Percentiles rank a stretch among this genome's conserved stretches.
These are phyloP conservation scores for Paramecium tetraurelia DNA, from an alignment of 73 alveolate genomes.

Conservation along the genomic window DNA sequence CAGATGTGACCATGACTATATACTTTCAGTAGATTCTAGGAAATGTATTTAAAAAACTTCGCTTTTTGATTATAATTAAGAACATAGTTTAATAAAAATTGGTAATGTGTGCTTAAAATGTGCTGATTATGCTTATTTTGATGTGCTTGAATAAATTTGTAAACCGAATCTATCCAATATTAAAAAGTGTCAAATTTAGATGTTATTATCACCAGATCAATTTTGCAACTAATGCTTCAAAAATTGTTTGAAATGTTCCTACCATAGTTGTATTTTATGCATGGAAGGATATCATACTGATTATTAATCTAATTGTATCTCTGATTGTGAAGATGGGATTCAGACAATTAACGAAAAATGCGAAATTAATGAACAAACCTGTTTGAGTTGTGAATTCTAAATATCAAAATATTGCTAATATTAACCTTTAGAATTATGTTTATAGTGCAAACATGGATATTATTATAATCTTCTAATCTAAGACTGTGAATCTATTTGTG, in stretches of 20 bases:
- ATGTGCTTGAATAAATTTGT: background rate
- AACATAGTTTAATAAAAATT: background rate
- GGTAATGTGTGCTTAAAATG: background rate
- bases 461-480: background rate
- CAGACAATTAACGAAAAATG: background rate
- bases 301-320: background rate
- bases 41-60: background rate
- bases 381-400: constrained; percentile 42
- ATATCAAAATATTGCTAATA: background rate
- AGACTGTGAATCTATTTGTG: background rate
- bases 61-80: background rate
- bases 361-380: background rate
- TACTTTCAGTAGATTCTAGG: background rate
- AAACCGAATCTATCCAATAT: background rate
- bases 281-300: background rate
- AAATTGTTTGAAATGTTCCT: background rate
- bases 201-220: background rate
- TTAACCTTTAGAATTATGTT: background rate
- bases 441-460: background rate
- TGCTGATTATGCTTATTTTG: background rate
- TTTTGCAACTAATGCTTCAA: background rate
- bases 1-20: background rate
- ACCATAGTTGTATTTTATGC: background rate
- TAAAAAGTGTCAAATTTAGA: background rate
- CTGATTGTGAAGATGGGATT: background rate